Evolutionary conservation across 345 rosid species (phyloP).

Genomic region (Brassica incana): DNA sequence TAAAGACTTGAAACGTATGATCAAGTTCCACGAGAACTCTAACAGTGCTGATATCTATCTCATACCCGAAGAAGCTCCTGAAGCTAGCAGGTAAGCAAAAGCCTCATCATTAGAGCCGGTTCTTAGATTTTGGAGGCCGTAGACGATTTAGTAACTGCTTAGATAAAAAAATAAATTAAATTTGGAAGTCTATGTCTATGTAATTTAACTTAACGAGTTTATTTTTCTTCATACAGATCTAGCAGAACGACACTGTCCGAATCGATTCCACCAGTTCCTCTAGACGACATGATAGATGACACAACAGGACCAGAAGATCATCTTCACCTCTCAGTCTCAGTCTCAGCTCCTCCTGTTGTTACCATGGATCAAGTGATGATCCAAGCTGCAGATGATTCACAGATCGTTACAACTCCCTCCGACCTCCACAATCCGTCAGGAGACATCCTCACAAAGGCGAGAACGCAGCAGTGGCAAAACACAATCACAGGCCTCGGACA

Average conservation of each 20-base stretch:
- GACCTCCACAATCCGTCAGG: constrained; percentile 43
- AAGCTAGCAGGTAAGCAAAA: constrained; percentile 74
- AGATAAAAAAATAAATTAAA: too few relatives aligned
- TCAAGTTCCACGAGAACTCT: constrained; percentile 61
- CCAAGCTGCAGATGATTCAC: constrained; percentile 37
- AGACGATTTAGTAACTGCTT: too few relatives aligned
- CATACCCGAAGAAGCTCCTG: constrained; percentile 63
- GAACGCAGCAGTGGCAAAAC: constrained; percentile 89
- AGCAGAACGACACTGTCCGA: constrained; percentile 90
- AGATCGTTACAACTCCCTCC: constrained; percentile 13
- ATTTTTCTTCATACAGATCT: constrained; percentile 44
- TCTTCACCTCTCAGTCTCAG: constrained; percentile 30
- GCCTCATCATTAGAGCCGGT: not conserved
- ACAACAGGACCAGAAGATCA: constrained; percentile 39
- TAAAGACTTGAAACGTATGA: constrained; percentile 42
- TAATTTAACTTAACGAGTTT: too few relatives aligned
- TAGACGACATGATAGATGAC: constrained; percentile 31
- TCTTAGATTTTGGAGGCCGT: too few relatives aligned
- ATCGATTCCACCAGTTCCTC: constrained; percentile 51
- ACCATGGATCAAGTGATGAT: constrained; percentile 50
- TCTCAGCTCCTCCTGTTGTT: constrained; percentile 41
- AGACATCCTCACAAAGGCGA: constrained; percentile 62
- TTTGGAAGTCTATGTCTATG: not conserved
- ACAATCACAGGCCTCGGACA: constrained; percentile 93
- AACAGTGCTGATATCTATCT: constrained; percentile 65